phyloP scores from a whole-genome alignment of 306 rosid genomes.

The Cucurbita maxima region DNA sequence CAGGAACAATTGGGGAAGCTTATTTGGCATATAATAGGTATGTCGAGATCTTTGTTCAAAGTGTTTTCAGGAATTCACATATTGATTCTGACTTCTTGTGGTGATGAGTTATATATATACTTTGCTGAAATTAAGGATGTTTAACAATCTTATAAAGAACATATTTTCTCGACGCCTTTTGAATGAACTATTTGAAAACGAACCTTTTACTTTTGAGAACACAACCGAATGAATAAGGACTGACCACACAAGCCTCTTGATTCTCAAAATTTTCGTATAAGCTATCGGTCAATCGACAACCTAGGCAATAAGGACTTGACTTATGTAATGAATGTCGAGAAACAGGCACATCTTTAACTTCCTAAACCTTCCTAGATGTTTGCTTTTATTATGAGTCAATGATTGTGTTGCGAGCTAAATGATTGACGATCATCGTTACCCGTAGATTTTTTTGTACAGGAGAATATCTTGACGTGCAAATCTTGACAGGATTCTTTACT shows the following conservation, averaged over 20 bases:
- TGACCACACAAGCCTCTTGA: background rate
- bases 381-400: background rate
- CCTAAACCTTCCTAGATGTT: background rate
- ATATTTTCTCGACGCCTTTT: background rate
- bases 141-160: background rate
- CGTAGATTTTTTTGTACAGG: background rate
- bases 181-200: background rate
- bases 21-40: constrained; percentile 59
- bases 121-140: background rate
- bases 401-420: background rate
- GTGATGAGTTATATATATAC: background rate
- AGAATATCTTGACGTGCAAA: background rate
- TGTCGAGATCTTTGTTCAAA: background rate
- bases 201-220: background rate
- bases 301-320: background rate
- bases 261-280: background rate
- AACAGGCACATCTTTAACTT: background rate
- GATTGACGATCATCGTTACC: background rate
- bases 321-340: background rate
- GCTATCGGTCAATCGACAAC: background rate
- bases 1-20: constrained; percentile 77
- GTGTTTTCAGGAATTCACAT: constrained; percentile 2
- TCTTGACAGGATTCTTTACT: background rate
- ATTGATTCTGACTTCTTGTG: background rate
- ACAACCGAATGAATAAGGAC: background rate